Percentiles rank a stretch among this genome's conserved stretches.
phyloP scores from a whole-genome alignment of 352 stramenopile species.

The Globisporangium heterothallicum region DNA sequence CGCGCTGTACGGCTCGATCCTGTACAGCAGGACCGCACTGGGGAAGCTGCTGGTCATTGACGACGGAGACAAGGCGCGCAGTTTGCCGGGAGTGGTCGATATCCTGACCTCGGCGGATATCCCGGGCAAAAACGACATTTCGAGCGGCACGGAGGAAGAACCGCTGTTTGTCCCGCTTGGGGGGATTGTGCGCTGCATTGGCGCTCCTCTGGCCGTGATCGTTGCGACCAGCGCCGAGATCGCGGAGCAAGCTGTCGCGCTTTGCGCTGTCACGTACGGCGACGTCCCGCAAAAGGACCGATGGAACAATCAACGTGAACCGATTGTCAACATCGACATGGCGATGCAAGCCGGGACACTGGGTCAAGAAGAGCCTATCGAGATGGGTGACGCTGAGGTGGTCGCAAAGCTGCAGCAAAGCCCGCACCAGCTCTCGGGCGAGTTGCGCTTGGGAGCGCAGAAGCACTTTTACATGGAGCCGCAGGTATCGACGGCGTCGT shows the following conservation, averaged over 20 bases:
- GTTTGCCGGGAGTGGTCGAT: slow-evolving; percentile 86
- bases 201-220: slow-evolving; percentile 32
- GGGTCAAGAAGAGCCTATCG: slow-evolving; percentile 66
- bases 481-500: slow-evolving; percentile 72
- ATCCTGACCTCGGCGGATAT: slow-evolving; percentile 80
- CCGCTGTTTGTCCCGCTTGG: slow-evolving; percentile 37
- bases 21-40: slow-evolving; percentile 77
- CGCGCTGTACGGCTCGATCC: slow-evolving; percentile 83
- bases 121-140: slow-evolving; percentile 83
- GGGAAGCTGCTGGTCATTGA: slow-evolving; percentile 91
- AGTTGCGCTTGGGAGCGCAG: slow-evolving; percentile 88
- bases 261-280: slow-evolving; percentile 45
- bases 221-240: slow-evolving; percentile 38
- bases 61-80: slow-evolving; percentile 90
- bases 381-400: slow-evolving; percentile 73
- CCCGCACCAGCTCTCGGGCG: slow-evolving; percentile 88
- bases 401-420: slow-evolving; percentile 78
- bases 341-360: slow-evolving; percentile 30
- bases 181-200: slow-evolving; percentile 33
- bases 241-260: slow-evolving; percentile 83
- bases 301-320: slow-evolving; percentile 23
- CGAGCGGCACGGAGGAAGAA: slow-evolving; percentile 46
- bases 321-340: slow-evolving; percentile 34
- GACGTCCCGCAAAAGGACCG: slow-evolving; percentile 18
- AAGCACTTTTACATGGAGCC: slow-evolving; percentile 97